Evolutionary conservation across 2,329 filamentous ascomycete species (phyloP).

Genomic region (Aspergillus ruber): DNA sequence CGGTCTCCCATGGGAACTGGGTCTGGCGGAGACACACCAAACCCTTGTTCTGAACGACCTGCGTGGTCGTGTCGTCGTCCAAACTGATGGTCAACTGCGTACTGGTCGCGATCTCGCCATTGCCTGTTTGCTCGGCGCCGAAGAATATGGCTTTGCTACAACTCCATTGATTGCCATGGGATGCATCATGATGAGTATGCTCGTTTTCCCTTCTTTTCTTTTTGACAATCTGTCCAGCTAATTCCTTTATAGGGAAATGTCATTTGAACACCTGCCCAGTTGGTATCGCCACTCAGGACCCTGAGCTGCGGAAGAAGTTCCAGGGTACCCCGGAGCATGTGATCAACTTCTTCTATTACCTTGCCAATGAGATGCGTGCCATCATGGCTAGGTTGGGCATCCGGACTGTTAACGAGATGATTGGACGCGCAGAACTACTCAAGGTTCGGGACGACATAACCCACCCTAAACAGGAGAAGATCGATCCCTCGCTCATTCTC

Average conservation of each 20-base stretch:
- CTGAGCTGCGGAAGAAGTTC: constrained; percentile 91
- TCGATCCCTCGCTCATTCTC: constrained; percentile 85
- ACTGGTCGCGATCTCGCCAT: constrained; percentile 92
- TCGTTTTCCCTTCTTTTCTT: background rate
- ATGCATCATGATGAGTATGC: constrained; percentile 77
- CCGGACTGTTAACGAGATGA: constrained; percentile 96
- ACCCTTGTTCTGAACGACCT: constrained; percentile 93
- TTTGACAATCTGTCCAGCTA: constrained; percentile 7
- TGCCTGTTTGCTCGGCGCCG: constrained; percentile 90
- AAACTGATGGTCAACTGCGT: constrained; percentile 90
- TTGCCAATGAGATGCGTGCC: constrained; percentile 89
- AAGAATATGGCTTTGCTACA: constrained; percentile 96
- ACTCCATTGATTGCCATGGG: constrained; percentile 94
- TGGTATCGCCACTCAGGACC: constrained; percentile 91
- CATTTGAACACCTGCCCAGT: constrained; percentile 74
- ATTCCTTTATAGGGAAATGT: constrained; percentile 15
- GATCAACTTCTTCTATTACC: constrained; percentile 98
- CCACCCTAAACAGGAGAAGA: constrained; percentile 83
- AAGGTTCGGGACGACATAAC: constrained; percentile 82
- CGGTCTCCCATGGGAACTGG: constrained; percentile 91
- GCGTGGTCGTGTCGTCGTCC: constrained; percentile 88
- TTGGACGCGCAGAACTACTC: constrained; percentile 81
- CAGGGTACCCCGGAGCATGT: constrained; percentile 88
- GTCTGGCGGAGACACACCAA: constrained; percentile 94
- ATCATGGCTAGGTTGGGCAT: constrained; percentile 96